Base-by-base conservation (phyloP, 1,284 basidiomycete species). In the Malassezia sympodialis region DNA sequence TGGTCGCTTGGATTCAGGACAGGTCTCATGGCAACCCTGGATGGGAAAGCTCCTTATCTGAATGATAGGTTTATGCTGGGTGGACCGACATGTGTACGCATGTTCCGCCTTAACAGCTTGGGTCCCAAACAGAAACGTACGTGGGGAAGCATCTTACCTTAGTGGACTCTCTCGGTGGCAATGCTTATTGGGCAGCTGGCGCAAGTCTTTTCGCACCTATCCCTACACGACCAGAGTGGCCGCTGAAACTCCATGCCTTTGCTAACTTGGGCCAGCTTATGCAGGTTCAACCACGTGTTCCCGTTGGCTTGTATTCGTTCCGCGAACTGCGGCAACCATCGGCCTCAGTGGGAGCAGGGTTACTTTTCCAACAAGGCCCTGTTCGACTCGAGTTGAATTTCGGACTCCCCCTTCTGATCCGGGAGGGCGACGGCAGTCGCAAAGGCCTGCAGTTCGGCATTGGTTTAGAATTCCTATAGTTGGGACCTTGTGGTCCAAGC, bases 21-120 rank as follows among this genome's bases (percentile, higher is more conserved):
- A 2, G 71, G 71, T 21, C 27, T 62, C 7, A 40, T 72, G 30
- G 59, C 57, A 15, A 45, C 63, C 1, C 58, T 73, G 26, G 49
- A 62, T 41, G 35, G 53, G 2, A 78, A 43, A 31, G 50, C 61
- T 8, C 67, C 82, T 24, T 79, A 80, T 47, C 86, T 87, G 70
- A 82, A 81, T 31, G 94, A 99, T 76, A 82, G 89, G 4, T 93
- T 91, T 73, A 90, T 93, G 65, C 80, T 96, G 0, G 94, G 93
- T 26, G 94, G 93, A 0, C 90, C 94, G 0, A 83, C 86, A n/a
- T 87, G 83, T 45, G 80, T 98, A 2, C 80, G 94, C 24, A 85
- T 86, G 58, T 96, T 96, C 79, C 83, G 82, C 55, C 79, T 83
- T 26, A 91, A 90, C 67, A 82, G 85, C 0, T 79, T 98, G 75